A percentile compares a stretch with the other conserved stretches of the same genome.
phyloP scores from a whole-genome alignment of 2,329 filamentous ascomycete genomes.

The Stachybotrys chlorohalonatus region DNA sequence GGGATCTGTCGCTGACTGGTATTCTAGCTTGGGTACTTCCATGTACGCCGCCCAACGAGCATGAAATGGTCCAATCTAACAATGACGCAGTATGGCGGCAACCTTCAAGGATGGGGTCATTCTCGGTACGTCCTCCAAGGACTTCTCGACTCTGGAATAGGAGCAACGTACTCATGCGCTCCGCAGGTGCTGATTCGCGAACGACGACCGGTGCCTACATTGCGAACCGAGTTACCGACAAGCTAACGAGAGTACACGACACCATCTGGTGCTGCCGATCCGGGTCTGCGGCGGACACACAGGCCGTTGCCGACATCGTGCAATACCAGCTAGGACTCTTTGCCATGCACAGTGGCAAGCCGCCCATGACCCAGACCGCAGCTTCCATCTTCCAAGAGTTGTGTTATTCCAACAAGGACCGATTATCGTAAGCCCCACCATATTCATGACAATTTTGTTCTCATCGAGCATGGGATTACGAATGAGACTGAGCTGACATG shows the following conservation, averaged over 20 bases:
- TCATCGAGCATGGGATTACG: not conserved
- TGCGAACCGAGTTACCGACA: slow-evolving; percentile 97
- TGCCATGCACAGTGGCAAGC: slow-evolving; percentile 78
- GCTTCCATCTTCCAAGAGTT: slow-evolving; percentile 96
- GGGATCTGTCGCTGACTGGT: slow-evolving; percentile 18
- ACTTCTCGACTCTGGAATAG: too few species aligned
- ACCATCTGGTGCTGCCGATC: slow-evolving; percentile 99
- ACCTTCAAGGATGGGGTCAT: slow-evolving; percentile 99
- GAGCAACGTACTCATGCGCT: not conserved
- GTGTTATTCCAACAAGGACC: slow-evolving; percentile 96
- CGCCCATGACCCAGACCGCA: slow-evolving; percentile 88
- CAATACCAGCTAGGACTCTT: slow-evolving; percentile 94
- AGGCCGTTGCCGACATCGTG: slow-evolving; percentile 96
- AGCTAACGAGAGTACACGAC: slow-evolving; percentile 95
- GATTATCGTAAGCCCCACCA: slow-evolving; percentile 57
- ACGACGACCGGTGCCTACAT: slow-evolving; percentile 98
- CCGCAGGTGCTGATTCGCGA: slow-evolving; percentile 78
- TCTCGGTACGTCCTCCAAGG: slow-evolving; percentile 46
- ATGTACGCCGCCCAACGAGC: slow-evolving; percentile 55
- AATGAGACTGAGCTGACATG: slow-evolving; percentile 7
- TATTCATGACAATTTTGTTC: not conserved
- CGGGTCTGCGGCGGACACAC: slow-evolving; percentile 93
- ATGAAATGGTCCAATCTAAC: slow-evolving; percentile 17
- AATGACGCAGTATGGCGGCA: slow-evolving; percentile 73
- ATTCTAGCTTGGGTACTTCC: slow-evolving; percentile 78